Conservation (phyloP, 1,284 basidiomycete genomes). For the Wallemia ichthyophaga region DNA sequence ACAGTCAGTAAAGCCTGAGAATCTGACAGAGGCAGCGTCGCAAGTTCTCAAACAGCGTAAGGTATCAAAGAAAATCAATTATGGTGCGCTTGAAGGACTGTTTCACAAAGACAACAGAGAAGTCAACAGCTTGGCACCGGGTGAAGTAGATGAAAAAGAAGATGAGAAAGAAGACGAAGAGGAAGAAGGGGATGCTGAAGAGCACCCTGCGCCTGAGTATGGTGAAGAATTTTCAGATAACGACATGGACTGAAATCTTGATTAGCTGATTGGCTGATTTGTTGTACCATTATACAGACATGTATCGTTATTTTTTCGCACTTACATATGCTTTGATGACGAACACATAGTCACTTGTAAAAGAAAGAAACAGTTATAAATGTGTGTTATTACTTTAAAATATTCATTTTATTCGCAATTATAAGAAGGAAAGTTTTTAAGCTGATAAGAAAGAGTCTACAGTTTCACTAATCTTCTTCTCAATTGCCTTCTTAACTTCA, state of each 20-base stretch:
- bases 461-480: constrained; percentile 63
- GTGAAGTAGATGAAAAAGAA: constrained; percentile 1
- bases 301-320: too few relatives aligned
- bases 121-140: background rate
- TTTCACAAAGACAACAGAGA: constrained; percentile 23
- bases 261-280: too few relatives aligned
- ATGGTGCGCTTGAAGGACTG: constrained; percentile 45
- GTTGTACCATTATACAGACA: too few relatives aligned
- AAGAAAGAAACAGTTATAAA: too few relatives aligned
- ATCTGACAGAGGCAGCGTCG: constrained; percentile 47
- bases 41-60: constrained; percentile 45
- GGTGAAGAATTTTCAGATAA: background rate
- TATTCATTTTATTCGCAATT: background rate
- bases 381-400: background rate
- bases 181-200: constrained; percentile 2
- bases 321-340: too few relatives aligned
- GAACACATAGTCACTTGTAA: too few relatives aligned
- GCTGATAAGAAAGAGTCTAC: constrained; percentile 11
- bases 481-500: constrained; percentile 57
- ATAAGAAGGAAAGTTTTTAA: background rate
- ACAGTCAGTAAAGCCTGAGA: constrained; percentile 34
- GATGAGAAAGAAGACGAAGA: constrained; percentile 5
- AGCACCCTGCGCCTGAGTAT: background rate
- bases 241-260: background rate
- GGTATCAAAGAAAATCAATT: constrained; percentile 67